Conservation (phyloP, 2,329 filamentous ascomycete genomes). For the Hypoxylon sp. region DNA sequence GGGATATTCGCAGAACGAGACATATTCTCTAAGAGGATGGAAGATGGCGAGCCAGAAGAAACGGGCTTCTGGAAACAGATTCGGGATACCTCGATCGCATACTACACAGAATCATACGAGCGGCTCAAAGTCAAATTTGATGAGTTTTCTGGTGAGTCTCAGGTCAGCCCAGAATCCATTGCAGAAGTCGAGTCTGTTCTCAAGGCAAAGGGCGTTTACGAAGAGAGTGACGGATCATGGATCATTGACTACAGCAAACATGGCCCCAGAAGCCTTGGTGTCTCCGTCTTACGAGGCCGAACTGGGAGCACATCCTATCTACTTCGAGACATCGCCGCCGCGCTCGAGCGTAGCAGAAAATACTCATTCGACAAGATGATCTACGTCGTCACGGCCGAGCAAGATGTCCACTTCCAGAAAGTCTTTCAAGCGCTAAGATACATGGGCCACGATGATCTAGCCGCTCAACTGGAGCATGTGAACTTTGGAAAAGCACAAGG, state of each 20-base stretch:
- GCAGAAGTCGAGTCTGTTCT: conserved; percentile 71
- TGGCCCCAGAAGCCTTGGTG: conserved; percentile 74
- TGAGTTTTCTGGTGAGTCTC: conserved; percentile 74
- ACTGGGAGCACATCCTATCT: conserved; percentile 75
- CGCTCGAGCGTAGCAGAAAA: conserved; percentile 70
- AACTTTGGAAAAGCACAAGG: conserved; percentile 64
- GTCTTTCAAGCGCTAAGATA: conserved; percentile 54
- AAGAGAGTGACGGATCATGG: conserved; percentile 70
- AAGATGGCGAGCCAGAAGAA: conserved; percentile 66
- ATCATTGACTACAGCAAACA: conserved; percentile 79
- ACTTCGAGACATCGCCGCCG: conserved; percentile 76
- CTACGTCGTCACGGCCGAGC: conserved; percentile 55
- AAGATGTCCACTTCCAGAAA: conserved; percentile 54
- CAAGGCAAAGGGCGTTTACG: conserved; percentile 69
- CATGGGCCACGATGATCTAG: conserved; percentile 53
- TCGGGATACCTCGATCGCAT: conserved; percentile 65
- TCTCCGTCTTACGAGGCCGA: conserved; percentile 74
- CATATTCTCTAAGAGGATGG: conserved; percentile 70
- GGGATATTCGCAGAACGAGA: conserved; percentile 62
- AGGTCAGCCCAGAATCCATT: conserved; percentile 63
- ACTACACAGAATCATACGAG: conserved; percentile 66
- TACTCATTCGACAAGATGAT: conserved; percentile 56
- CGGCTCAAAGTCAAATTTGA: conserved; percentile 69
- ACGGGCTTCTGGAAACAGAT: conserved; percentile 67
- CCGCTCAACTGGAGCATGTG: conserved; percentile 53